These are phyloP conservation scores for Penstemon davidsonii DNA, from an alignment of 257 asterid species.

Conservation along the genomic window DNA sequence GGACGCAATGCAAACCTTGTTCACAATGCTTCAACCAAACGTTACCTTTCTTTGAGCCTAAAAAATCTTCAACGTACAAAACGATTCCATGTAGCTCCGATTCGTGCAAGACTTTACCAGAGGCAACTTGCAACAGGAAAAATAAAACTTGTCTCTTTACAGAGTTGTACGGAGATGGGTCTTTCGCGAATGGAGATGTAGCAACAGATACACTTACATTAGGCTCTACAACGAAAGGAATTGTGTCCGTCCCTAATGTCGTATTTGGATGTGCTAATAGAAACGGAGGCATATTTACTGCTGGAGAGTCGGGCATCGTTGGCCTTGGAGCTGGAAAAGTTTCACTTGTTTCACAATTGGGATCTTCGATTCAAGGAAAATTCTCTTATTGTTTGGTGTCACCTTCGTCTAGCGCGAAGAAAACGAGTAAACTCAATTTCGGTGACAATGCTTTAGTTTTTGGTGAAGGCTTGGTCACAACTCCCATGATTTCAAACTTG, in stretches of 20 bases:
- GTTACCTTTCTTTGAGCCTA: constrained; percentile 31
- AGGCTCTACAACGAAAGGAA: not conserved
- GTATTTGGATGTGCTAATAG: constrained; percentile 36
- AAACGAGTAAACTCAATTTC: constrained; percentile 38
- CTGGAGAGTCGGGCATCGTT: constrained; percentile 32
- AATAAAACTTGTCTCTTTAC: not conserved
- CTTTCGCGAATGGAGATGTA: not conserved
- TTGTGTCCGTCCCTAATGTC: constrained; percentile 18
- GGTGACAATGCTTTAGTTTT: constrained; percentile 32
- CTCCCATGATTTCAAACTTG: constrained; percentile 6
- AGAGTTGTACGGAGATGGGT: no score
- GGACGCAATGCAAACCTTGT: constrained; percentile 58
- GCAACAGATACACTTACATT: constrained; percentile 22
- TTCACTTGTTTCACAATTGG: constrained; percentile 37
- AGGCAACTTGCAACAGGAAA: not conserved
- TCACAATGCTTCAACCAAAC: constrained; percentile 33
- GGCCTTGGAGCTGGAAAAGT: constrained; percentile 40
- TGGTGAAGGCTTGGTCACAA: constrained; percentile 28
- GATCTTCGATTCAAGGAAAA: constrained; percentile 18
- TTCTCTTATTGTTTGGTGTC: constrained; percentile 44
- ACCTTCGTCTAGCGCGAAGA: not conserved
- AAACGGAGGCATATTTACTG: constrained; percentile 25
- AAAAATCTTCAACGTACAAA: constrained; percentile 25
- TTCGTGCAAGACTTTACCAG: constrained; percentile 9
- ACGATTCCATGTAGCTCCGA: constrained; percentile 6